These are phyloP conservation scores for Rubia occidens DNA, from an alignment of 305 asterid genomes.

Conservation along the genomic window DNA sequence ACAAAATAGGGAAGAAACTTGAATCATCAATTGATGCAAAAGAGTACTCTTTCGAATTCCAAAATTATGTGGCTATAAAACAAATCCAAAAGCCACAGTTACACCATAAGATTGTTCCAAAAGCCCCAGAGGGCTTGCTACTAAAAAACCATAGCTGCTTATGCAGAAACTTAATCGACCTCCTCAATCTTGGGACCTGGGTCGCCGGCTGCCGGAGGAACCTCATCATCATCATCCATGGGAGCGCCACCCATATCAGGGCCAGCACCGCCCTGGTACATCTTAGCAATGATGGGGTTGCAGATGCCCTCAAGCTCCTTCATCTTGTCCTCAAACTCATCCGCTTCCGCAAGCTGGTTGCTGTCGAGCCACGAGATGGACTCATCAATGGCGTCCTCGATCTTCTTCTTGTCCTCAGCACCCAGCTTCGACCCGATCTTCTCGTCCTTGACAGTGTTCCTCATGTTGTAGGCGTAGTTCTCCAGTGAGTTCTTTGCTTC, in stretches of 20 bases:
- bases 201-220: constrained; percentile 23
- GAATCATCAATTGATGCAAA: too few relatives aligned
- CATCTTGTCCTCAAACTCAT: constrained; percentile 39
- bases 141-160: too few relatives aligned
- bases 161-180: constrained; percentile 12
- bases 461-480: constrained; percentile 36
- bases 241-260: constrained; percentile 18
- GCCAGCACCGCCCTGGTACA: constrained; percentile 31
- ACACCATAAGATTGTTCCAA: background rate
- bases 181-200: constrained; percentile 26
- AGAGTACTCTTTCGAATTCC: background rate
- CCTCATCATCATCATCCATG: constrained; percentile 21
- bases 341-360: constrained; percentile 37
- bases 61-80: background rate
- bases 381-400: constrained; percentile 29
- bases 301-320: constrained; percentile 38
- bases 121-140: background rate
- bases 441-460: constrained; percentile 32
- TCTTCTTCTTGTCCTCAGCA: constrained; percentile 29
- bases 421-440: constrained; percentile 27
- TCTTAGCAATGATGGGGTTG: constrained; percentile 35
- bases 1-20: too few relatives aligned
- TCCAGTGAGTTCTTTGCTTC: constrained; percentile 33
- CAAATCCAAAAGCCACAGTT: background rate
- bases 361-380: constrained; percentile 32